These are phyloP conservation scores for Venturia effusa DNA, from an alignment of 2,329 filamentous ascomycete species.

Conservation along the genomic window DNA sequence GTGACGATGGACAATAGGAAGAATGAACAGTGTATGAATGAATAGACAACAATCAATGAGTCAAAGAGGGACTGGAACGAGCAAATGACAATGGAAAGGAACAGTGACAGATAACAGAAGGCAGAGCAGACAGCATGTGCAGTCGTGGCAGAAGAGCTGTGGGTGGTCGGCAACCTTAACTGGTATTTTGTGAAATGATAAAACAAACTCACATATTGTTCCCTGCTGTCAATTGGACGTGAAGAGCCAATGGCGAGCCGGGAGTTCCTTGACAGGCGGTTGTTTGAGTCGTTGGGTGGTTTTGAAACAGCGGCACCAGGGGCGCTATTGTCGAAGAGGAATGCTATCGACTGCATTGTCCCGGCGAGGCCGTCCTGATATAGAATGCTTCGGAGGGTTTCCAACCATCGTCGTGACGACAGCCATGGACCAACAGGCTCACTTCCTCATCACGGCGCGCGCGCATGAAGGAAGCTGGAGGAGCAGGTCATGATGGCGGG, in stretches of 20 bases:
- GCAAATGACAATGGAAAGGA: background rate
- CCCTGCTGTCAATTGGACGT: background rate
- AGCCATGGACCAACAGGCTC: background rate
- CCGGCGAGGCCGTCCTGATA: background rate
- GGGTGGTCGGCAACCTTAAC: background rate
- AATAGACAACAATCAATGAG: background rate
- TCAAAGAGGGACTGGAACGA: slow-evolving; percentile 1
- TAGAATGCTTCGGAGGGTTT: background rate
- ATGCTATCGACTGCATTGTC: background rate
- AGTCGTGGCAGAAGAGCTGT: background rate
- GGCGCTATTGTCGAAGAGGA: background rate
- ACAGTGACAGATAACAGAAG: background rate
- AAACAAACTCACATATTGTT: background rate
- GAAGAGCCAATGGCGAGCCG: background rate
- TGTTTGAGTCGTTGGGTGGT: background rate
- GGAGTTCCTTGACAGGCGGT: background rate
- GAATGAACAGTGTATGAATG: background rate
- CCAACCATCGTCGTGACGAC: background rate
- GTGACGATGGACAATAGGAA: background rate
- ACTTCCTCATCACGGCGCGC: background rate
- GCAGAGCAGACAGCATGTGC: background rate
- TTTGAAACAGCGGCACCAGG: background rate
- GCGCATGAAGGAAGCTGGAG: background rate
- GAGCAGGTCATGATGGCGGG: background rate
- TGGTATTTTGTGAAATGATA: background rate